Evolutionary conservation across 1,284 basidiomycete genomes (phyloP).

Genomic region (Phlebopus sp.): DNA sequence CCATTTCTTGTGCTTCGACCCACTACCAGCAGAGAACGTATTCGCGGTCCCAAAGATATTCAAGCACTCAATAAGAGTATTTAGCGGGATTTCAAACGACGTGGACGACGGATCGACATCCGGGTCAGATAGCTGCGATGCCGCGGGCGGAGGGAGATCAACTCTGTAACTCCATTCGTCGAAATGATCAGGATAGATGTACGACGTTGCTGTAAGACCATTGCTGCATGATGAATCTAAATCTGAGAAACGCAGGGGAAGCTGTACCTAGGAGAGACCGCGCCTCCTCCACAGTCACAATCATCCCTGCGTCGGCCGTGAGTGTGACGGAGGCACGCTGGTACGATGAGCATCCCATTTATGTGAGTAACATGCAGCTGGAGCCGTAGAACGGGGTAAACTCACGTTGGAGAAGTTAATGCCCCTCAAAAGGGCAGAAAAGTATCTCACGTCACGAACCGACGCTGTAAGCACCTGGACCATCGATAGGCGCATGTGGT

Average conservation of each 20-base stretch:
- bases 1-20: conserved; percentile 43
- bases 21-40: conserved; percentile 28
- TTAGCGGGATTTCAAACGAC: conserved; percentile 80
- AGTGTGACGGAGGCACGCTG: conserved; percentile 81
- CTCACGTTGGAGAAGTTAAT: conserved; percentile 75
- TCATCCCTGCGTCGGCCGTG: conserved; percentile 61
- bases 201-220: conserved; percentile 69
- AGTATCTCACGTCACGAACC: conserved; percentile 75
- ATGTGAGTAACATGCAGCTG: conserved; percentile 5
- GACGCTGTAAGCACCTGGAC: conserved; percentile 72
- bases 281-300: conserved; percentile 87
- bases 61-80: conserved; percentile 82
- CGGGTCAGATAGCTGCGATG: conserved; percentile 10
- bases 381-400: conserved; percentile 3
- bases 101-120: conserved; percentile 28
- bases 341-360: not conserved
- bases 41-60: conserved; percentile 88
- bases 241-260: conserved; percentile 1
- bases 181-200: conserved; percentile 77
- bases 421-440: conserved; percentile 72
- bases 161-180: conserved; percentile 51
- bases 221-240: not conserved
- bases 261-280: conserved; percentile 69
- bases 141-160: conserved; percentile 14
- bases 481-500: not conserved